Percentiles rank a stretch among this genome's conserved stretches.
These are phyloP conservation scores for Epithele typhae DNA, from an alignment of 768 basidiomycete genomes.

Conservation along the genomic window DNA sequence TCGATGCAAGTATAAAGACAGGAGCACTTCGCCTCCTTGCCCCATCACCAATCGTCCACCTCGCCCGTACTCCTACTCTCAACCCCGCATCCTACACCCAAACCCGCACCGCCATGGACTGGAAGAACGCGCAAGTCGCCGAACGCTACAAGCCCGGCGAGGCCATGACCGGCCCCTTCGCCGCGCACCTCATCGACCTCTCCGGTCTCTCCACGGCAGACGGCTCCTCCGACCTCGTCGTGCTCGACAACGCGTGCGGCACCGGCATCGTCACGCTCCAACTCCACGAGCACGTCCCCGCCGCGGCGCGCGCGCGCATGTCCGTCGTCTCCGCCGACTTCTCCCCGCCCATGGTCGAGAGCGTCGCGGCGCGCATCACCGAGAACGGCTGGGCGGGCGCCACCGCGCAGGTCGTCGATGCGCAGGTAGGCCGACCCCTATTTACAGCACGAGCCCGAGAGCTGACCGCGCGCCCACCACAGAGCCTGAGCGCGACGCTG, in stretches of 20 bases:
- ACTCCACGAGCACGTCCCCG: background rate
- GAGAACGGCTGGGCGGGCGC: background rate
- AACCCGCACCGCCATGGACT: conserved; percentile 1
- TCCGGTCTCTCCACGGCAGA: background rate
- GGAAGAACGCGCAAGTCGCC: conserved; percentile 1
- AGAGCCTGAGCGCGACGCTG: background rate
- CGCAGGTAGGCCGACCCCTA: too few species aligned
- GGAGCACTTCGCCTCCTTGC: too few species aligned
- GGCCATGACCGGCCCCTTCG: conserved; percentile 2
- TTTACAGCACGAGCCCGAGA: background rate
- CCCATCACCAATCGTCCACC: too few species aligned
- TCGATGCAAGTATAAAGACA: too few species aligned
- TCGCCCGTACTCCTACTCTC: too few species aligned
- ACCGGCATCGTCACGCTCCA: conserved; percentile 1
- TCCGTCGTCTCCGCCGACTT: background rate
- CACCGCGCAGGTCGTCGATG: background rate
- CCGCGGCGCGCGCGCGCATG: background rate
- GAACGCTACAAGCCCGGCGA: background rate
- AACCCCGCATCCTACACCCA: too few species aligned
- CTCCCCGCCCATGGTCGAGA: background rate
- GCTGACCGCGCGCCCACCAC: background rate
- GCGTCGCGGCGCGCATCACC: conserved; percentile 1
- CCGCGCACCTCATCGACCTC: background rate
- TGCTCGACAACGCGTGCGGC: conserved; percentile 3
- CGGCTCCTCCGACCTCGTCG: background rate